Evolutionary conservation across 2,329 filamentous ascomycete species (phyloP).

Genomic region (Cordyceps fumosorosea): DNA sequence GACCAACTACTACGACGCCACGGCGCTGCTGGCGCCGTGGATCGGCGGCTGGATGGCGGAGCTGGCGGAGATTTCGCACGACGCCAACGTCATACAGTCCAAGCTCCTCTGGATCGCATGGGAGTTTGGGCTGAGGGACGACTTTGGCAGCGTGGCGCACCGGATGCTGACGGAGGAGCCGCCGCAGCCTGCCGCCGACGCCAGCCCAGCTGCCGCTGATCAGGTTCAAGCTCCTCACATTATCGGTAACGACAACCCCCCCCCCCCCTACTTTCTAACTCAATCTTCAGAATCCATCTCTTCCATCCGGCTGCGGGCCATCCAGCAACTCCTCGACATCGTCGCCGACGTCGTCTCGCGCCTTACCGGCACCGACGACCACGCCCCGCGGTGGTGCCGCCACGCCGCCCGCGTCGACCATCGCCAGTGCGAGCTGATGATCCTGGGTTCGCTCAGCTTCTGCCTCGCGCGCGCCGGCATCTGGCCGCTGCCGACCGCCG

Average conservation of each 20-base stretch:
- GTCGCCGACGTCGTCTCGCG: neutral
- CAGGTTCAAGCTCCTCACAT: neutral
- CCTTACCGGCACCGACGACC: neutral
- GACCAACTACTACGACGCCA: conserved; percentile 27
- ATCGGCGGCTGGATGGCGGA: conserved; percentile 17
- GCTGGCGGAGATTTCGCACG: conserved; percentile 14
- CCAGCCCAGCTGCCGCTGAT: neutral
- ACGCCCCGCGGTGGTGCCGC: neutral
- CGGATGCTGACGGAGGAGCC: neutral
- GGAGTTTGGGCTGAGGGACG: conserved; percentile 23
- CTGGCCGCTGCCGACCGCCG: neutral
- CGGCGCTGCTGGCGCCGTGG: conserved; percentile 21
- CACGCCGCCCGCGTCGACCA: neutral
- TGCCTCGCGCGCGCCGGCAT: neutral
- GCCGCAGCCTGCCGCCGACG: neutral
- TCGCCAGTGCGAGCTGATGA: neutral
- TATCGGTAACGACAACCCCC: no score
- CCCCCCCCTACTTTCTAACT: no score
- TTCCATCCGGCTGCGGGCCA: neutral
- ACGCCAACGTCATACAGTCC: conserved; percentile 16
- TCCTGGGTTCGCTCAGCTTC: neutral
- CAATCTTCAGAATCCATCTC: neutral
- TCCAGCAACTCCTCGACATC: neutral
- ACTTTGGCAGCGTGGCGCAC: conserved; percentile 18
- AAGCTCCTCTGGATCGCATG: conserved; percentile 26